phyloP scores from a whole-genome alignment of 495 filamentous ascomycete genomes.

The Penicillium egyptiacum region DNA sequence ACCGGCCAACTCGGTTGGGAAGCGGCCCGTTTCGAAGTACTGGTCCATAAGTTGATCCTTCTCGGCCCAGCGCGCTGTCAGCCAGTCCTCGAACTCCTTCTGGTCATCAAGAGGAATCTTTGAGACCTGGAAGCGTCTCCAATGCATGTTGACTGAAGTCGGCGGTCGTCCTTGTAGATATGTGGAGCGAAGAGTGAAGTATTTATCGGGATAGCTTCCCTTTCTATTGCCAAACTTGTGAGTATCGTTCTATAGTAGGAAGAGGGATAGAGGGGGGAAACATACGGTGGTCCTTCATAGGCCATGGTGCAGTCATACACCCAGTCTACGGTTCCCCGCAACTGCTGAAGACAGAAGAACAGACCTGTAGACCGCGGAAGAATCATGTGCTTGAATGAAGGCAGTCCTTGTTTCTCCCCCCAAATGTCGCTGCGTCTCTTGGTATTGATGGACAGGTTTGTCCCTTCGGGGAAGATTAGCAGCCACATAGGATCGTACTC shows the following conservation, averaged over 20 bases:
- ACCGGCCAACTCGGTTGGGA: constrained; percentile 58
- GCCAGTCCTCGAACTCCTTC: constrained; percentile 58
- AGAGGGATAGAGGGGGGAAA: constrained; percentile 8
- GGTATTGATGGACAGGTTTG: constrained; percentile 62
- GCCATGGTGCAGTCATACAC: constrained; percentile 70
- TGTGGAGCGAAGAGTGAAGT: constrained; percentile 63
- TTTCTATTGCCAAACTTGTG: constrained; percentile 37
- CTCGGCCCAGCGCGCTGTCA: constrained; percentile 59
- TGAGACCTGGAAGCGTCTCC: constrained; percentile 59
- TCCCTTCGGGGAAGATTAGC: constrained; percentile 69
- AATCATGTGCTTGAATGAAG: constrained; percentile 55
- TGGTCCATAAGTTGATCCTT: constrained; percentile 62
- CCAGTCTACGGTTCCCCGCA: constrained; percentile 60
- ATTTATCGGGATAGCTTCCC: constrained; percentile 62
- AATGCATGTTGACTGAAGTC: constrained; percentile 70
- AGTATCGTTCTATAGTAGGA: constrained; percentile 2
- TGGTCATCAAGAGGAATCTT: constrained; percentile 60
- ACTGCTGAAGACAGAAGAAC: constrained; percentile 61
- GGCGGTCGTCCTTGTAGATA: constrained; percentile 66
- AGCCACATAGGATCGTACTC: constrained; percentile 68
- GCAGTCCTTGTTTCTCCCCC: constrained; percentile 54
- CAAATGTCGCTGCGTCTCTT: constrained; percentile 54
- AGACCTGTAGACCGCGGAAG: constrained; percentile 65
- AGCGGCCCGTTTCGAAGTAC: constrained; percentile 57
- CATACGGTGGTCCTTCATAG: constrained; percentile 68